A percentile compares a stretch with the other conserved stretches of the same genome.
These are phyloP conservation scores for Apostasia ramifera DNA, from an alignment of 106 monocot genomes.

Conservation along the genomic window DNA sequence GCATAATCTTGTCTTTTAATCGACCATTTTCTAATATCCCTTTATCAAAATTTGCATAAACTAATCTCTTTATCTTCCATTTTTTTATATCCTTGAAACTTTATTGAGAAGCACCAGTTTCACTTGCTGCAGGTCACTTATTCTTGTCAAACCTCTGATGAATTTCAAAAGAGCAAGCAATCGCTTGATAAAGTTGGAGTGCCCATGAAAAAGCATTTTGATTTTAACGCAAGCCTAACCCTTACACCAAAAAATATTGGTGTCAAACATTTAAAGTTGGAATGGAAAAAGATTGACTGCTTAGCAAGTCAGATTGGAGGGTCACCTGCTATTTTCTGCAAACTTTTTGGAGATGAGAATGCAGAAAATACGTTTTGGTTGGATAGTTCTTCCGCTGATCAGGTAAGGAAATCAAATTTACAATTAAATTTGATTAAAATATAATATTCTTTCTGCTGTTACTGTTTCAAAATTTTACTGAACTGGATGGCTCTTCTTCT, in stretches of 20 bases:
- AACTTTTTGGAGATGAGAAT: constrained; percentile 63
- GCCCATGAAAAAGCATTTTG: background rate
- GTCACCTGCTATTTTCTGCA: constrained; percentile 59
- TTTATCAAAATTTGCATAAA: too few relatives aligned
- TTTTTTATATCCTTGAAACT: background rate
- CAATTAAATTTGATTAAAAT: background rate
- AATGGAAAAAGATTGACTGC: constrained; percentile 73
- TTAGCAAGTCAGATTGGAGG: constrained; percentile 58
- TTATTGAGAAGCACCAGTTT: background rate
- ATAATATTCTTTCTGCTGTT: background rate
- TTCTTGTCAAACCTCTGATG: constrained; percentile 21
- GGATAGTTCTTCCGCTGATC: constrained; percentile 88
- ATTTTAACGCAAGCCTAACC: background rate
- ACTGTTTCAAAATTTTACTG: background rate
- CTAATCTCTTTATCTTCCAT: too few relatives aligned
- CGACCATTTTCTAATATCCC: too few relatives aligned
- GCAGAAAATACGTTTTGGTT: constrained; percentile 92
- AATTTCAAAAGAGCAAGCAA: constrained; percentile 8
- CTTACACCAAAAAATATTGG: constrained; percentile 7
- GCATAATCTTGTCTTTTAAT: too few relatives aligned
- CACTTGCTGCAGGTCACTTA: constrained; percentile 29
- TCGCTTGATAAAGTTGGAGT: constrained; percentile 2
- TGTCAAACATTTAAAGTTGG: constrained; percentile 52
- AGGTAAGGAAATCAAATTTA: constrained; percentile 33
- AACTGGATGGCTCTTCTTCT: background rate